Evolutionary conservation across 1,139 yeast species (phyloP).

Genomic region (Geotrichum candidum): DNA sequence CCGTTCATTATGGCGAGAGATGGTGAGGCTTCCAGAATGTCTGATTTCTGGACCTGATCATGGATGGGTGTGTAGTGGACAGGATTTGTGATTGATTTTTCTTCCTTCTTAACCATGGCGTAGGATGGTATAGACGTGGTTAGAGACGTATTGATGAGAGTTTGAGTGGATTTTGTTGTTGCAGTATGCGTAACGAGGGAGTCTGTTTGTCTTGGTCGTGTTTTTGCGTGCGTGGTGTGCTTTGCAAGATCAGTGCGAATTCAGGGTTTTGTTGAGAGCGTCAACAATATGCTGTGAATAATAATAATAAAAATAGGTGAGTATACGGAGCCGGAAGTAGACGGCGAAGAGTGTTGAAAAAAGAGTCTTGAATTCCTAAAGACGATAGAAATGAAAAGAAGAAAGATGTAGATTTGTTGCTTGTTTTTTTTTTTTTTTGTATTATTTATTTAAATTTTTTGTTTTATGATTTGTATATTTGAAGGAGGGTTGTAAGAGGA

Average conservation of each 20-base stretch:
- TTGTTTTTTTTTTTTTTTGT: no score
- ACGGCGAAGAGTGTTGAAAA: no score
- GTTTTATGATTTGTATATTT: no score
- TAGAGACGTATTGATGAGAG: background rate
- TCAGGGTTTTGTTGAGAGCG: background rate
- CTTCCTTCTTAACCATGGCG: background rate
- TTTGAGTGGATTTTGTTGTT: background rate
- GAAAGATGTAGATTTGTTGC: no score
- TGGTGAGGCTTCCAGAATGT: slow-evolving; percentile 7
- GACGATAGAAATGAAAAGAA: no score
- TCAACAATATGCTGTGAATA: background rate
- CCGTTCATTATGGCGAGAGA: background rate
- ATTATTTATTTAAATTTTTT: no score
- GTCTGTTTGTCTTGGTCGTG: background rate
- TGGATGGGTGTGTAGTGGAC: slow-evolving; percentile 12
- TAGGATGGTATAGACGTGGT: background rate
- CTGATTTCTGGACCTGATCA: background rate
- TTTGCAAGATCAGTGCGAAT: background rate
- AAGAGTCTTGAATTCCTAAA: no score
- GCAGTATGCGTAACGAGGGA: background rate
- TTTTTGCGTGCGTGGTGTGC: background rate
- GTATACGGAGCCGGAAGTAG: background rate
- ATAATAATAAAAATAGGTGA: background rate
- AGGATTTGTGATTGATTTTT: background rate
- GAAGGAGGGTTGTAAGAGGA: no score